These are phyloP conservation scores for Gelatoporia subvermispora DNA, from an alignment of 768 basidiomycete species.

Conservation along the genomic window DNA sequence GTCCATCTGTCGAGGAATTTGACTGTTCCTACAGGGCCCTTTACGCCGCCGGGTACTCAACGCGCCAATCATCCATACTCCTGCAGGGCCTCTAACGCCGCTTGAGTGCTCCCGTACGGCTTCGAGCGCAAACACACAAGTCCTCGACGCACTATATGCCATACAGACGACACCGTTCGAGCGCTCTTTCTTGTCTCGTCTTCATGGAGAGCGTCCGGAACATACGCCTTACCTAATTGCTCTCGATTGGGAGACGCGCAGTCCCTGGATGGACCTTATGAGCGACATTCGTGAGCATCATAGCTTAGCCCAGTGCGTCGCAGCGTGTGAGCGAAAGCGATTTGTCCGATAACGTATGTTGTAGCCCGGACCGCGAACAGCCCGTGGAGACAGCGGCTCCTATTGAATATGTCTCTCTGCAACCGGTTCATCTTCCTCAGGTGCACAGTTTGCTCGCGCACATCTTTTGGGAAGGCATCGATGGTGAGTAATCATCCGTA, in stretches of 20 bases:
- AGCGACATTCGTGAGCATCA: constrained; percentile 65
- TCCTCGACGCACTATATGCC: constrained; percentile 47
- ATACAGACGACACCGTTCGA: constrained; percentile 63
- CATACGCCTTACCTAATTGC: constrained; percentile 40
- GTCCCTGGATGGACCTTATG: constrained; percentile 78
- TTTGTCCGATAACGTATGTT: neutral
- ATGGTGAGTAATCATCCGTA: constrained; percentile 40
- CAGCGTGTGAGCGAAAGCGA: neutral
- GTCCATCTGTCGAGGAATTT: neutral
- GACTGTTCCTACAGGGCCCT: neutral
- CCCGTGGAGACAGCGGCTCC: constrained; percentile 41
- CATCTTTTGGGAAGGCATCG: constrained; percentile 74
- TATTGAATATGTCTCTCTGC: constrained; percentile 60
- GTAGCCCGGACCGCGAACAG: constrained; percentile 52
- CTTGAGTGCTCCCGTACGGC: constrained; percentile 25
- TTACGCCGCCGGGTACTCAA: constrained; percentile 9
- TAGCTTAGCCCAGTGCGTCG: constrained; percentile 51
- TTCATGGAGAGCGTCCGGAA: constrained; percentile 38
- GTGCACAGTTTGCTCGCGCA: constrained; percentile 66
- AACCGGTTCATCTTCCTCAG: constrained; percentile 55
- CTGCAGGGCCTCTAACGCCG: constrained; percentile 27
- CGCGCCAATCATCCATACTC: neutral
- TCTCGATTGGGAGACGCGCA: constrained; percentile 65
- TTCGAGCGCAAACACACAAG: constrained; percentile 23
- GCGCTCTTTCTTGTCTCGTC: constrained; percentile 61